These are phyloP conservation scores for Boletus pseudopeckii DNA, from an alignment of 768 basidiomycete species.

Conservation along the genomic window DNA sequence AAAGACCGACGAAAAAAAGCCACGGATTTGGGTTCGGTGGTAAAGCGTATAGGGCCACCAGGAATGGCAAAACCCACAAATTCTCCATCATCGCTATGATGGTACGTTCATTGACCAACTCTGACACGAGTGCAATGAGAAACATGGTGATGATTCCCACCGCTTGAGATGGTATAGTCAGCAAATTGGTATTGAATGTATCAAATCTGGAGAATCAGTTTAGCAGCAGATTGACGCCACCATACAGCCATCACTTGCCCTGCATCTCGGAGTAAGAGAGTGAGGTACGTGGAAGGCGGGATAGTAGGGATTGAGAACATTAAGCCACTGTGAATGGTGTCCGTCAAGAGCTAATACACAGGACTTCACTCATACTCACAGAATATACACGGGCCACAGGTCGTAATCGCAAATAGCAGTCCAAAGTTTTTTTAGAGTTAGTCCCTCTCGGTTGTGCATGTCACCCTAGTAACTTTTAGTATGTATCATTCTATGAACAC, in stretches of 20 bases:
- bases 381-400: conserved; percentile 63
- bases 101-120: conserved; percentile 51
- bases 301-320: conserved; percentile 49
- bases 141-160: conserved; percentile 53
- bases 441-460: conserved; percentile 68
- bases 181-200: conserved; percentile 60
- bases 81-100: conserved; percentile 52
- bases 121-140: conserved; percentile 46
- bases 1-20: conserved; percentile 45
- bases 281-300: conserved; percentile 55
- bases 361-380: conserved; percentile 22
- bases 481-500: neutral
- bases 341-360: neutral
- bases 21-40: conserved; percentile 50
- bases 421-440: conserved; percentile 50
- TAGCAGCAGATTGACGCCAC: neutral
- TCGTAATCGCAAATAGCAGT: conserved; percentile 57
- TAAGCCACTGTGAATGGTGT: conserved; percentile 37
- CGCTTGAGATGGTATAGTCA: conserved; percentile 55
- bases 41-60: conserved; percentile 51
- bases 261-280: conserved; percentile 52
- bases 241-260: conserved; percentile 32
- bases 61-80: conserved; percentile 59
- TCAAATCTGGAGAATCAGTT: conserved; percentile 39
- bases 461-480: conserved; percentile 29